A percentile compares a stretch with the other conserved stretches of the same genome.
phyloP scores from a whole-genome alignment of 306 rosid species.

The Benincasa hispida region DNA sequence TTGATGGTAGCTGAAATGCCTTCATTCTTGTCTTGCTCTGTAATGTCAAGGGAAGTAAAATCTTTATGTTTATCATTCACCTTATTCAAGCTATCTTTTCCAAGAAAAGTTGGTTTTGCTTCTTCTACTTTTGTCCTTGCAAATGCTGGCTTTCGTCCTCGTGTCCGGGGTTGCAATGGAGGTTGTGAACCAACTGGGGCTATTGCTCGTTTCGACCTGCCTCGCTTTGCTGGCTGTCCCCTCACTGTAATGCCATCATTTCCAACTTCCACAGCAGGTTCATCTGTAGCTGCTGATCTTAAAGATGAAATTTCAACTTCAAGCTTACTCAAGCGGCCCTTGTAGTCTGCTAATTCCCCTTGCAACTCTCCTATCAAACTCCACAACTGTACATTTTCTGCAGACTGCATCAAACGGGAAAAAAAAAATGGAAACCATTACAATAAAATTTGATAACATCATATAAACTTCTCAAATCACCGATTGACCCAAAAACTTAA shows the following conservation, averaged over 20 bases:
- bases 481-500: too few relatives aligned
- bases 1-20: neutral
- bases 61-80: neutral
- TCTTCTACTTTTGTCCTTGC: neutral
- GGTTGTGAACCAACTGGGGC: neutral
- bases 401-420: constrained; percentile 22
- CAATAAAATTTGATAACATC: neutral
- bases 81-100: neutral
- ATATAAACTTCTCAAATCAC: too few relatives aligned
- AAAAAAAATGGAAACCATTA: neutral
- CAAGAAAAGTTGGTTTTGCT: neutral
- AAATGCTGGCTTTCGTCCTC: neutral
- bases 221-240: neutral
- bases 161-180: neutral
- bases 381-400: constrained; percentile 36
- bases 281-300: neutral
- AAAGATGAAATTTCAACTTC: constrained; percentile 30
- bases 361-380: constrained; percentile 24
- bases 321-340: constrained; percentile 20
- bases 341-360: constrained; percentile 33
- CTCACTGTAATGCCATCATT: neutral
- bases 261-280: neutral
- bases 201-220: neutral
- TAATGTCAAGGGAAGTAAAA: neutral
- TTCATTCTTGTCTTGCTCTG: neutral